Percentiles rank a stretch among this genome's conserved stretches.
Evolutionary conservation across 768 basidiomycete species (phyloP).

Genomic region (Boletellus ananas): DNA sequence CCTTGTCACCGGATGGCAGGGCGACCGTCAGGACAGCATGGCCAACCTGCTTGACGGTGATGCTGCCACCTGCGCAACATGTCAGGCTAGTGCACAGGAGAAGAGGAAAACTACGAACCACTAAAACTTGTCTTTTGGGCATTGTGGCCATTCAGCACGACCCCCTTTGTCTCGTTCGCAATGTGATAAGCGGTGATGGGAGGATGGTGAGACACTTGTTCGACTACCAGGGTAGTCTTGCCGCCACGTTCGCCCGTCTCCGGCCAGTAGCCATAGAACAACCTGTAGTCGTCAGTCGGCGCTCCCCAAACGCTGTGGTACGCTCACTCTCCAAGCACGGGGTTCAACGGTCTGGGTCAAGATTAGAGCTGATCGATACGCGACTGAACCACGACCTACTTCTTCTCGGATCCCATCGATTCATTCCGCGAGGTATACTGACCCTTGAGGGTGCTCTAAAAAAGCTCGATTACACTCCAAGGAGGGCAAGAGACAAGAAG

Average conservation of each 20-base stretch:
- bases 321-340: slow-evolving; percentile 86
- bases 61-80: slow-evolving; percentile 49
- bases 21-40: slow-evolving; percentile 80
- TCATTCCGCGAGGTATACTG: slow-evolving; percentile 95
- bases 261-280: slow-evolving; percentile 91
- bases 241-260: slow-evolving; percentile 62
- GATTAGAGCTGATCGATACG: slow-evolving; percentile 8
- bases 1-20: slow-evolving; percentile 50
- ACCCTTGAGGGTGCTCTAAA: slow-evolving; percentile 84
- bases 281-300: slow-evolving; percentile 35
- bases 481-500: neutral
- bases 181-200: slow-evolving; percentile 87
- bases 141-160: slow-evolving; percentile 80
- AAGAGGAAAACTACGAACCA: slow-evolving; percentile 37
- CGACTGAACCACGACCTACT: slow-evolving; percentile 45
- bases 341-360: slow-evolving; percentile 78
- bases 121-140: slow-evolving; percentile 96
- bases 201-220: slow-evolving; percentile 96
- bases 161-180: slow-evolving; percentile 71
- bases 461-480: slow-evolving; percentile 3
- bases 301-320: neutral
- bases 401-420: slow-evolving; percentile 96
- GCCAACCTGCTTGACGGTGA: slow-evolving; percentile 92
- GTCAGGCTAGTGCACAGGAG: slow-evolving; percentile 2
- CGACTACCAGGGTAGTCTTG: slow-evolving; percentile 79